phyloP scores from a whole-genome alignment of 2,329 filamentous ascomycete species.

The Aspergillus eucalypticola region DNA sequence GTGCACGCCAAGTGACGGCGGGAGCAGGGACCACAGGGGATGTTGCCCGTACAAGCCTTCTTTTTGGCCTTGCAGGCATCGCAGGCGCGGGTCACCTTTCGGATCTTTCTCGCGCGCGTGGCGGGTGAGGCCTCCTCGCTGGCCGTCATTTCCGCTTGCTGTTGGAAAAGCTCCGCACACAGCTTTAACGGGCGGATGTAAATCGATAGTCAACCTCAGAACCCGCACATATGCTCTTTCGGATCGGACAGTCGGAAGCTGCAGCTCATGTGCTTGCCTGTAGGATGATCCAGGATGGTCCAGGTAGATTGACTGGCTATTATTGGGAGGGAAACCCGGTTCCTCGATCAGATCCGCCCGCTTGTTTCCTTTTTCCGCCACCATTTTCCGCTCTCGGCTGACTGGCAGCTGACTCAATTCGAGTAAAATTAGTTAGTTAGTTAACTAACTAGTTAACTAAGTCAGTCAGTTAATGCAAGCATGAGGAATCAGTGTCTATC shows the following conservation, averaged over 20 bases:
- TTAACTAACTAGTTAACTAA: too few species aligned
- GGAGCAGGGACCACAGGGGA: conserved; percentile 24
- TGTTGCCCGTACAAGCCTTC: conserved; percentile 26
- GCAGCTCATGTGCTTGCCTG: background rate
- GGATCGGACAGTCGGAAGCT: background rate
- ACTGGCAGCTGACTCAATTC: background rate
- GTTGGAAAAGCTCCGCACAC: too few species aligned
- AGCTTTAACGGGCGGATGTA: too few species aligned
- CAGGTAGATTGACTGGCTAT: too few species aligned
- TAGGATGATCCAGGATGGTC: background rate
- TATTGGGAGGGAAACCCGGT: too few species aligned
- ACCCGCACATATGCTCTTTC: too few species aligned
- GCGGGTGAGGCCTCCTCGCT: background rate
- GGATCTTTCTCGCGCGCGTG: conserved; percentile 18
- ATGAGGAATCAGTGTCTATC: background rate
- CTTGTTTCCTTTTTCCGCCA: background rate
- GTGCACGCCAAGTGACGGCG: conserved; percentile 19
- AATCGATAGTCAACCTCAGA: too few species aligned
- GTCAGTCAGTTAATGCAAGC: background rate
- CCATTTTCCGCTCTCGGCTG: background rate
- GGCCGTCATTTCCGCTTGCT: background rate
- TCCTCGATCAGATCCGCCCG: background rate
- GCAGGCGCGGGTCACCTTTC: conserved; percentile 28
- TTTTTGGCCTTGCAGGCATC: conserved; percentile 28
- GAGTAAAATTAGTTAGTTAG: too few species aligned